These are phyloP conservation scores for Globisporangium parvum DNA, from an alignment of 352 stramenopile species.

Conservation along the genomic window DNA sequence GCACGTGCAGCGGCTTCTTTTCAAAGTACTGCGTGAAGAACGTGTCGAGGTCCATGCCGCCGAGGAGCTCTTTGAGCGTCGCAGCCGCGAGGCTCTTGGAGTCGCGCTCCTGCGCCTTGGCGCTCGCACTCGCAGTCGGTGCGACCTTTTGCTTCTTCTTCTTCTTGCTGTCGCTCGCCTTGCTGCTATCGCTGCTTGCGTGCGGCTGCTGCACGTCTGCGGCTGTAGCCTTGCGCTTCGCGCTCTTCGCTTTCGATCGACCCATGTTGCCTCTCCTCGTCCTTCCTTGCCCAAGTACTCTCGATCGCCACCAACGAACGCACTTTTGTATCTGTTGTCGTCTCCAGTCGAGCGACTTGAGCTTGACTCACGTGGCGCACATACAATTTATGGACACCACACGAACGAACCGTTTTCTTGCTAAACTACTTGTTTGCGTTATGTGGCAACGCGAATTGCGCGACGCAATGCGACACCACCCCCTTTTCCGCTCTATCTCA, in stretches of 20 bases:
- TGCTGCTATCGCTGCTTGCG: conserved; percentile 5
- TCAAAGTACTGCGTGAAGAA: conserved; percentile 81
- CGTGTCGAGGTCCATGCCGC: conserved; percentile 47
- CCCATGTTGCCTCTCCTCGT: background rate
- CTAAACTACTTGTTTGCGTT: too few species aligned
- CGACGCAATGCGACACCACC: too few species aligned
- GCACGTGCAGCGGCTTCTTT: conserved; percentile 77
- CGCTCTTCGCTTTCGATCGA: background rate
- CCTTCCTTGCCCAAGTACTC: too few species aligned
- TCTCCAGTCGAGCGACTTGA: too few species aligned
- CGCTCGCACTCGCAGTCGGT: background rate
- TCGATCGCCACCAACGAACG: too few species aligned
- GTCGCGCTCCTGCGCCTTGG: conserved; percentile 1
- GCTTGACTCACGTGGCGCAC: too few species aligned
- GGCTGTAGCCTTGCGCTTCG: background rate
- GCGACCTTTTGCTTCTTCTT: conserved; percentile 13
- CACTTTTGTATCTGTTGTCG: too few species aligned
- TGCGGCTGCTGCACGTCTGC: conserved; percentile 32
- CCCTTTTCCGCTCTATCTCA: too few species aligned
- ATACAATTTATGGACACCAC: too few species aligned
- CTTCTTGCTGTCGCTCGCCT: background rate
- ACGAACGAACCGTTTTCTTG: too few species aligned
- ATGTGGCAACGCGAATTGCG: too few species aligned
- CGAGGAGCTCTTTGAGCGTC: conserved; percentile 44
- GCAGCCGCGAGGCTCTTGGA: conserved; percentile 19